Percentiles rank a stretch among this genome's conserved stretches.
These are phyloP conservation scores for Diaporthe batatas DNA, from an alignment of 2,329 filamentous ascomycete genomes.

Conservation along the genomic window DNA sequence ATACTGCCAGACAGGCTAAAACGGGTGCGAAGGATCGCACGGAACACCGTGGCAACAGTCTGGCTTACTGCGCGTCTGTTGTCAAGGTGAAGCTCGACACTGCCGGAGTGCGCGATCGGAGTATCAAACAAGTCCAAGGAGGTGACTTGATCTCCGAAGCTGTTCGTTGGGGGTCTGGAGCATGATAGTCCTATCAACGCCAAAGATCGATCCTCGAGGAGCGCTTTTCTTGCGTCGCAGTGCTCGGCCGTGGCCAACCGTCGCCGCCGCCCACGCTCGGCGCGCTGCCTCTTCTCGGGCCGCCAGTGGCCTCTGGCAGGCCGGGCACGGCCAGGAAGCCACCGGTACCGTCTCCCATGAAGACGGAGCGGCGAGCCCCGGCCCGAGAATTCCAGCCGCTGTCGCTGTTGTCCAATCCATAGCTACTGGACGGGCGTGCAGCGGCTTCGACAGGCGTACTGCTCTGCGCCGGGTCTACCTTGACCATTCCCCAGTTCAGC, in stretches of 20 bases:
- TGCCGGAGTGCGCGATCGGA: background rate
- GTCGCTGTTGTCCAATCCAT: slow-evolving; percentile 68
- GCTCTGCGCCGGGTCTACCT: slow-evolving; percentile 54
- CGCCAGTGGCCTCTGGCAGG: slow-evolving; percentile 41
- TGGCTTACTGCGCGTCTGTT: background rate
- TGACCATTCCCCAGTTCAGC: slow-evolving; percentile 70
- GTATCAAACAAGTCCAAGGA: too few relatives aligned
- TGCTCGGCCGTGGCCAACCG: slow-evolving; percentile 59
- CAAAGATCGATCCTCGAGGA: slow-evolving; percentile 58
- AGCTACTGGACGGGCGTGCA: slow-evolving; percentile 64
- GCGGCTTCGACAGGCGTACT: slow-evolving; percentile 49
- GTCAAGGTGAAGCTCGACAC: background rate
- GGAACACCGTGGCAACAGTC: background rate
- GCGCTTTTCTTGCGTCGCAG: slow-evolving; percentile 57
- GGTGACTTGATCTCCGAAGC: background rate
- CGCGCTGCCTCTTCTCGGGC: slow-evolving; percentile 42
- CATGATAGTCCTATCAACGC: slow-evolving; percentile 50
- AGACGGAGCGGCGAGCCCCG: slow-evolving; percentile 66
- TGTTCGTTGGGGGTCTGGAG: background rate
- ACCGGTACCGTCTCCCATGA: slow-evolving; percentile 65
- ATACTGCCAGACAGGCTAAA: background rate
- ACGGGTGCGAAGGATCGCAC: background rate
- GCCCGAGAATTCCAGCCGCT: slow-evolving; percentile 64
- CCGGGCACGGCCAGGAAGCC: slow-evolving; percentile 67
- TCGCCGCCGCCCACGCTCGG: slow-evolving; percentile 48